phyloP scores from a whole-genome alignment of 257 asterid genomes.

The Linderniella brevidens region DNA sequence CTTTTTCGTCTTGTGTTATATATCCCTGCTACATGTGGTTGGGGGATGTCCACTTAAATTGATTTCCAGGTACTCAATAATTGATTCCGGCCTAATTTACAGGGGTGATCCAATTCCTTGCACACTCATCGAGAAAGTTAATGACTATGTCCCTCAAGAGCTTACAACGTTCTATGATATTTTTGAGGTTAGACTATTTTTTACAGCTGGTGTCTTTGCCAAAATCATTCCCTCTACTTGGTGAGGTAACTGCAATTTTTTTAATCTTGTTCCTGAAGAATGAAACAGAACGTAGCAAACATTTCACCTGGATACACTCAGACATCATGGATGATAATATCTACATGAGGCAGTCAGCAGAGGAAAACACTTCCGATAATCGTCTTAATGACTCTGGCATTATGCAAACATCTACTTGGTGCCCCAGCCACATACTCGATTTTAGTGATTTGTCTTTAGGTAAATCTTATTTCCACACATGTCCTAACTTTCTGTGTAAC shows the following conservation, averaged over 20 bases:
- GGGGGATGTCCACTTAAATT: neutral
- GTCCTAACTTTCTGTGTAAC: conserved; percentile 6
- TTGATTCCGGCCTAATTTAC: conserved; percentile 9
- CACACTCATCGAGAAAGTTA: conserved; percentile 59
- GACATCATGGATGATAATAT: conserved; percentile 95
- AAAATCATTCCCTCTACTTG: no score
- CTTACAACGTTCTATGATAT: conserved; percentile 22
- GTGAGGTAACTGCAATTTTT: neutral
- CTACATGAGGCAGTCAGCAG: conserved; percentile 36
- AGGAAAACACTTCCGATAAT: conserved; percentile 12
- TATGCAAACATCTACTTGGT: conserved; percentile 21
- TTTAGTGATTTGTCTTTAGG: conserved; percentile 71
- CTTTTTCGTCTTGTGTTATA: no score
- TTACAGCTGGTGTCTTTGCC: neutral
- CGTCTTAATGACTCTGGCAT: no score
- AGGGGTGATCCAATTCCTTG: conserved; percentile 93
- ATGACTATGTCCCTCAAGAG: conserved; percentile 65
- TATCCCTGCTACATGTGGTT: neutral
- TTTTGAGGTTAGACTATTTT: conserved; percentile 34
- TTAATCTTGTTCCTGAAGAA: conserved; percentile 26
- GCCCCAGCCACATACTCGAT: conserved; percentile 74
- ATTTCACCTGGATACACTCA: conserved; percentile 82
- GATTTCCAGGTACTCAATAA: neutral
- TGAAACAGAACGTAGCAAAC: conserved; percentile 22
- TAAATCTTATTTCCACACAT: conserved; percentile 23